phyloP scores from a whole-genome alignment of 164 flowering plant genomes.

The Akebia trifoliata region DNA sequence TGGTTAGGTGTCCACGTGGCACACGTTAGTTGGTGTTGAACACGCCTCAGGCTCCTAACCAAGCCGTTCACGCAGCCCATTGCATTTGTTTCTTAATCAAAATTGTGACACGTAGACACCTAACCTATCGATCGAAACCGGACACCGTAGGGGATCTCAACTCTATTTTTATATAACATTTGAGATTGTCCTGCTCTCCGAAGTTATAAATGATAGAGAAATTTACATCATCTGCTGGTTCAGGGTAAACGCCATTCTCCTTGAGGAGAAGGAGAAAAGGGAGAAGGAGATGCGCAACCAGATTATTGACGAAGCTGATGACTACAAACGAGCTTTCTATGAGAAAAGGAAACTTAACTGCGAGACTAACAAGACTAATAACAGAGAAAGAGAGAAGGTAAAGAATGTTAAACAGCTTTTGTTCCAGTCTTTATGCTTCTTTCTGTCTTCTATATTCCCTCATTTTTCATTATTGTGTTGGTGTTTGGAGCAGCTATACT shows the following conservation, averaged over 20 bases:
- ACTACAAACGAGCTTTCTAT: slow-evolving; percentile 61
- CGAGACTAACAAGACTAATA: slow-evolving; percentile 62
- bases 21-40: too few species aligned
- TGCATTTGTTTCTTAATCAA: too few species aligned
- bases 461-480: too few species aligned
- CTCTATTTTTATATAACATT: too few species aligned
- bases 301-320: slow-evolving; percentile 87
- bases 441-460: background rate
- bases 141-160: too few species aligned
- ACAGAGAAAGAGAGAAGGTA: slow-evolving; percentile 95
- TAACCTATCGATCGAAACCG: too few species aligned
- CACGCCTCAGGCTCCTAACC: too few species aligned
- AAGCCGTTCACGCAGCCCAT: too few species aligned
- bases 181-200: too few species aligned
- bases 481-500: slow-evolving; percentile 40
- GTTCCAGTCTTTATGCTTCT: background rate
- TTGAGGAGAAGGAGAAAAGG: slow-evolving; percentile 86
- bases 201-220: too few species aligned
- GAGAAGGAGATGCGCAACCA: slow-evolving; percentile 85
- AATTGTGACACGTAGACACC: too few species aligned
- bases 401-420: slow-evolving; percentile 1
- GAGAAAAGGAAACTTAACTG: slow-evolving; percentile 72
- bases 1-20: too few species aligned
- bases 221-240: slow-evolving; percentile 7
- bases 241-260: slow-evolving; percentile 79